A percentile compares a stretch with the other conserved stretches of the same genome.
phyloP scores from a whole-genome alignment of 257 asterid genomes.

The Phtheirospermum japonicum region DNA sequence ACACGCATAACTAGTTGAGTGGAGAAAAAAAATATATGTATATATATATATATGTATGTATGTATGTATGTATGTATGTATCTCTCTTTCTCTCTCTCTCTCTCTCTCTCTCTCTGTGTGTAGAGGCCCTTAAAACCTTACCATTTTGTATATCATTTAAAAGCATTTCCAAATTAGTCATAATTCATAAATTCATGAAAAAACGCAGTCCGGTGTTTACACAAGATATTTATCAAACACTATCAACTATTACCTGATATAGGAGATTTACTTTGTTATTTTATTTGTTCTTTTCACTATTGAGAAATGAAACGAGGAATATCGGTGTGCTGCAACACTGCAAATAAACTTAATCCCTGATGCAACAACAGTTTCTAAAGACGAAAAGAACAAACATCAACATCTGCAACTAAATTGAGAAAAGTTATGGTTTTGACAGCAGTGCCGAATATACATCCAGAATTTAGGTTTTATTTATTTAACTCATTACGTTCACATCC shows the following conservation, averaged over 20 bases:
- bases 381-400: no score
- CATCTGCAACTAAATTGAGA: no score
- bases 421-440: no score
- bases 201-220: background rate
- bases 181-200: background rate
- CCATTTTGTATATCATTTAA: background rate
- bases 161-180: background rate
- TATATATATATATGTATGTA: no score
- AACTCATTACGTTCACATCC: no score
- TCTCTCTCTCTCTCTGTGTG: no score
- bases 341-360: no score
- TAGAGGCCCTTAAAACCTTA: background rate
- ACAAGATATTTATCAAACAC: constrained; percentile 11
- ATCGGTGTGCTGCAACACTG: background rate
- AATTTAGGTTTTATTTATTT: no score
- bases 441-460: no score
- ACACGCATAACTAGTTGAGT: background rate
- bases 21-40: background rate
- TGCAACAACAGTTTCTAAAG: no score
- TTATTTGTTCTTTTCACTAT: background rate
- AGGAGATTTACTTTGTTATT: background rate
- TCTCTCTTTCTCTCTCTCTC: no score
- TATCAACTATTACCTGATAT: background rate
- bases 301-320: background rate
- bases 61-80: no score